Percentiles rank a stretch among this genome's conserved stretches.
These are phyloP conservation scores for Coniochaeta ligniaria DNA, from an alignment of 2,329 filamentous ascomycete genomes.

Conservation along the genomic window DNA sequence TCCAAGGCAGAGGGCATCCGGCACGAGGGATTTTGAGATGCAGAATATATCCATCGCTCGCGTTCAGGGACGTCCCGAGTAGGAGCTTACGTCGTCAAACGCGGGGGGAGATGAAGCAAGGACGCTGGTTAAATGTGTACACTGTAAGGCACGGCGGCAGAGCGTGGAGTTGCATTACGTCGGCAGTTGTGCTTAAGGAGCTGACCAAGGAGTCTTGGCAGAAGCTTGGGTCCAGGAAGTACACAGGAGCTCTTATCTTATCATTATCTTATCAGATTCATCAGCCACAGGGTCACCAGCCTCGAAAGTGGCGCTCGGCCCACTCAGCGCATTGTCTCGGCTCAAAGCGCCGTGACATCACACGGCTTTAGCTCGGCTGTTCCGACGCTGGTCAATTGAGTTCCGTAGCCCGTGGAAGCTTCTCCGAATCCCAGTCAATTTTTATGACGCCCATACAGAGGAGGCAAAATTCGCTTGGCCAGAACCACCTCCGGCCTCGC, in stretches of 20 bases:
- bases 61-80: neutral
- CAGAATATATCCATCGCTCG: neutral
- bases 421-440: neutral
- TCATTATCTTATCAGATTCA: neutral
- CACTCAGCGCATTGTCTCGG: neutral
- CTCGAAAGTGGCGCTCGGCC: neutral
- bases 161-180: neutral
- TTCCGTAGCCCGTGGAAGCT: neutral
- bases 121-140: neutral
- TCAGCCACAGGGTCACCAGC: neutral
- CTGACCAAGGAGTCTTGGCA: neutral
- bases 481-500: neutral
- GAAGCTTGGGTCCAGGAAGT: too few species aligned
- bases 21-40: neutral
- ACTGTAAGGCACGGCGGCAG: neutral
- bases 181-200: neutral
- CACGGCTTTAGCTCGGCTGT: neutral
- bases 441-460: neutral
- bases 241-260: neutral
- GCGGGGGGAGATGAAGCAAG: slow-evolving; percentile 1
- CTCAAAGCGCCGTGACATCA: neutral
- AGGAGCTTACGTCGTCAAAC: slow-evolving; percentile 8
- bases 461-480: neutral
- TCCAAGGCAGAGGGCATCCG: too few species aligned
- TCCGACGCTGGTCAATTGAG: neutral